Base-by-base conservation (phyloP, 257 asterid genomes). In the Scutellaria baicalensis region DNA sequence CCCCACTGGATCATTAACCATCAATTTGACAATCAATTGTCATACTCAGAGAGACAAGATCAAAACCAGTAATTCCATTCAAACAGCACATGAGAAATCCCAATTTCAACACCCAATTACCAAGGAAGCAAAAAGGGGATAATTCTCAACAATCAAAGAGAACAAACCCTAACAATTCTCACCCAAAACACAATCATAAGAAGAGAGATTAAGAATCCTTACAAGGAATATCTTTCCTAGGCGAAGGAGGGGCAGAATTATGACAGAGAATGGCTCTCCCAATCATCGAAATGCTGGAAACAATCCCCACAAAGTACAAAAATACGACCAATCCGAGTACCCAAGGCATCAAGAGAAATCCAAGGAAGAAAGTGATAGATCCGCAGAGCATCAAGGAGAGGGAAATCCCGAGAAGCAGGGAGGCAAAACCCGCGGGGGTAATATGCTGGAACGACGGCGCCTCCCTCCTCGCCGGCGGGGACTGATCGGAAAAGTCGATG, bases 291-390 rank as follows among this genome's bases (percentile, higher is more conserved):
- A 93, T 81, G 82, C 87, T 82, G 6, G 98, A 88, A 79, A 91
- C 78, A n/a, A 91, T 62, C 61, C 92, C 98, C 52, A 90, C 96
- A 38, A 87, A 75, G 72, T 88, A 93, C 70, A 85, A 77, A 75
- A 91, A 64, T 40, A 89, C 56, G 3, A 84, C 92, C 82, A 87
- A 84, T 17, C 89, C 96, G n/a, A 93, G 60, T n/a, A 93, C 92
- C 98, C 98, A 93, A 3, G 98, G 98, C 96, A 93, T 87, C 91
- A 93, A 73, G 17, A 93, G 38, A 69, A 93, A 93, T 58, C 98
- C 98, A 12, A 93, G 86, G 62, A 92, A 89, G 68, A 92, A 90
- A 70, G 96, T 92, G 49, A 90, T 83, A 47, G 98, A 92, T 86
- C 96, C 95, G 36, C 98, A 89, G 1, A 92, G 68, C 98, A 90